Base-by-base conservation (phyloP, 306 rosid genomes). In the Dalbergia cultrata region DNA sequence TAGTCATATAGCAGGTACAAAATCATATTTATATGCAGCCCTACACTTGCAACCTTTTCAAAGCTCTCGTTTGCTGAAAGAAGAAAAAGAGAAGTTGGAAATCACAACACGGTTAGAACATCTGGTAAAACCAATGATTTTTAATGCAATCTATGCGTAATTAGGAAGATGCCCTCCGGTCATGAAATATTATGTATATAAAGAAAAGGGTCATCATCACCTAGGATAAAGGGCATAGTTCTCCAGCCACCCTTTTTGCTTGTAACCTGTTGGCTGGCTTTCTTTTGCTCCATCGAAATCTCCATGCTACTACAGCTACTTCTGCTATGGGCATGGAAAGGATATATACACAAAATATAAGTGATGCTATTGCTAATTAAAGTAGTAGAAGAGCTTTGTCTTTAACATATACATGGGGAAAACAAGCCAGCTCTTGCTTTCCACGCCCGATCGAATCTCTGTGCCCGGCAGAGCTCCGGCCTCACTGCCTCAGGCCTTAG, bases 141-240 rank as follows among this genome's bases (percentile, higher is more conserved):
- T 67, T 21, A 60, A 9, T 39, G 4, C 53, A 66, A 41, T 12
- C 3, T 5, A 35, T 52, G 66, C 13, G 34, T 19, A 41, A 33
- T 5, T 79, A 79, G 56, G 33, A 54, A 78, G 45, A 33, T 80
- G 56, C 13, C 6, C 21, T 37, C n/a, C n/a, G 21, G 19, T 11
- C 16, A 61, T 31, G 5, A 26, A 8, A 21, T 19, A 49, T 3
- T 13, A 13, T 47, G 31, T 37, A 21, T 39, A 57, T 47, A 66
- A 77, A 67, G 75, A 58, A 80, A 76, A 19, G 80, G 34, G 16
- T 59, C 65, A 66, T 56, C 35, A 89, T 58, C 45, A 89, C 98
- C 90, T 64, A 94, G 88, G 83, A 94, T 91, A 74, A 92, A 92
- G 41, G 97, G 95, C 89, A 94, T 85, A 85, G 97, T 89, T 88